Percentiles rank a stretch among this genome's conserved stretches.
These are phyloP conservation scores for Porogramme epimiltina DNA, from an alignment of 1,284 basidiomycete genomes.

Conservation along the genomic window DNA sequence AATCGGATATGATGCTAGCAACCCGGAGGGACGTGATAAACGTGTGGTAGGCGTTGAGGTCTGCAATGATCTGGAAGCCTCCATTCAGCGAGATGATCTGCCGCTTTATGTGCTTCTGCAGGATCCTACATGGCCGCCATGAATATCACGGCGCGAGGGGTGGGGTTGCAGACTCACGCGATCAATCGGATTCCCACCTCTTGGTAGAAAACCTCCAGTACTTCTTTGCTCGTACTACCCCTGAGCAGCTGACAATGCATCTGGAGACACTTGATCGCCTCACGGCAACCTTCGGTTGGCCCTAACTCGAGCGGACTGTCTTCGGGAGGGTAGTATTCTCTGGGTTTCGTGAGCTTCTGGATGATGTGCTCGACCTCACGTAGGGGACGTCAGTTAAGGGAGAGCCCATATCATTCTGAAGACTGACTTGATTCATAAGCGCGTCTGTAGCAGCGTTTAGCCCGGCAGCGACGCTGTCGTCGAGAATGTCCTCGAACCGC, in stretches of 20 bases:
- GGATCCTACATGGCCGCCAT: slow-evolving; percentile 64
- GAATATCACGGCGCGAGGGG: too few relatives aligned
- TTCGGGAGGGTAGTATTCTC: slow-evolving; percentile 90
- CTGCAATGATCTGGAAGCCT: slow-evolving; percentile 95
- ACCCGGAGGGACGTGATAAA: slow-evolving; percentile 84
- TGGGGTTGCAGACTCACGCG: slow-evolving; percentile 63
- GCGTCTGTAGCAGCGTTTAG: slow-evolving; percentile 95
- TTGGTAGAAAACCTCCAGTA: slow-evolving; percentile 96
- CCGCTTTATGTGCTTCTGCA: slow-evolving; percentile 96
- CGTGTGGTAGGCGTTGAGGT: slow-evolving; percentile 89
- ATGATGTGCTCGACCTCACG: slow-evolving; percentile 94
- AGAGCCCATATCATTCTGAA: not conserved
- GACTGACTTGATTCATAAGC: slow-evolving; percentile 88
- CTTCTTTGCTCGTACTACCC: slow-evolving; percentile 94
- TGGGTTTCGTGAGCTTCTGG: slow-evolving; percentile 76
- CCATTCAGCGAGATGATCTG: slow-evolving; percentile 94
- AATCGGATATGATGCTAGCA: slow-evolving; percentile 77
- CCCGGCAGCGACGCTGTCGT: slow-evolving; percentile 92
- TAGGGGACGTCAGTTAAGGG: not conserved
- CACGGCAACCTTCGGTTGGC: slow-evolving; percentile 84
- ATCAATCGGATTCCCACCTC: slow-evolving; percentile 94
- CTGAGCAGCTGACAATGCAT: slow-evolving; percentile 90
- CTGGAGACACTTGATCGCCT: slow-evolving; percentile 85
- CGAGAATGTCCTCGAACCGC: slow-evolving; percentile 87
- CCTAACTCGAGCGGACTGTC: slow-evolving; percentile 76